Percentiles rank a stretch among this genome's conserved stretches.
phyloP scores from a whole-genome alignment of 192 early-diverging fungal species.

The Lobosporangium transversale region DNA sequence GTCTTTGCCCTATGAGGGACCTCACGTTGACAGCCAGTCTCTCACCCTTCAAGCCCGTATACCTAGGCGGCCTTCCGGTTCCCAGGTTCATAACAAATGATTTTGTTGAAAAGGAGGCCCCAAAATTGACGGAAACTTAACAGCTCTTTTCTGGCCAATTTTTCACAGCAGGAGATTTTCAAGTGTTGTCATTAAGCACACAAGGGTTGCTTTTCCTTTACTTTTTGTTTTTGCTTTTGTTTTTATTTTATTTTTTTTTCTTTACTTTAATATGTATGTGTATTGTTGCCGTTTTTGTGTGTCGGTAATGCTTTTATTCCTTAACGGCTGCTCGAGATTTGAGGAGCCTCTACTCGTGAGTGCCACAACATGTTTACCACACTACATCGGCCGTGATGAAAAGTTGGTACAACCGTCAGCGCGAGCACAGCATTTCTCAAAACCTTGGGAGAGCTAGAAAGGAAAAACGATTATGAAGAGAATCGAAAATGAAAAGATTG shows the following conservation, averaged over 20 bases:
- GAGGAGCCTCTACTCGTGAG: conserved; percentile 19
- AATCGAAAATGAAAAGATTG: no score
- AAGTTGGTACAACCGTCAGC: conserved; percentile 53
- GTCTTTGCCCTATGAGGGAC: conserved; percentile 2
- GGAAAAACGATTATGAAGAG: conserved; percentile 11
- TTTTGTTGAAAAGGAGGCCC: conserved; percentile 45
- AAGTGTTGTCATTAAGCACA: no score
- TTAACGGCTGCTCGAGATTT: conserved; percentile 23
- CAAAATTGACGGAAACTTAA: conserved; percentile 52
- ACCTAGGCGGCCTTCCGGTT: conserved; percentile 4
- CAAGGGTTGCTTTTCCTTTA: background rate
- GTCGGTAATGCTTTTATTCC: conserved; percentile 2
- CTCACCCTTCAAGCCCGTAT: conserved; percentile 21
- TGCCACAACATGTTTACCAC: conserved; percentile 35
- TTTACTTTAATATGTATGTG: conserved; percentile 8
- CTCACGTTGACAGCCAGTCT: conserved; percentile 21
- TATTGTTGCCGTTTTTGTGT: no score
- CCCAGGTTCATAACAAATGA: conserved; percentile 19
- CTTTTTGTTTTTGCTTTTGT: conserved; percentile 2
- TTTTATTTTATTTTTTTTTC: conserved; percentile 5
- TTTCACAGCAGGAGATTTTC: background rate
- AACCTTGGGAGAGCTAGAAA: conserved; percentile 48
- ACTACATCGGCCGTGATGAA: conserved; percentile 51
- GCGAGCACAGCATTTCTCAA: conserved; percentile 46
- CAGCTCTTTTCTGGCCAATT: conserved; percentile 43